phyloP scores from a whole-genome alignment of 257 asterid species.

The Avicennia marina region DNA sequence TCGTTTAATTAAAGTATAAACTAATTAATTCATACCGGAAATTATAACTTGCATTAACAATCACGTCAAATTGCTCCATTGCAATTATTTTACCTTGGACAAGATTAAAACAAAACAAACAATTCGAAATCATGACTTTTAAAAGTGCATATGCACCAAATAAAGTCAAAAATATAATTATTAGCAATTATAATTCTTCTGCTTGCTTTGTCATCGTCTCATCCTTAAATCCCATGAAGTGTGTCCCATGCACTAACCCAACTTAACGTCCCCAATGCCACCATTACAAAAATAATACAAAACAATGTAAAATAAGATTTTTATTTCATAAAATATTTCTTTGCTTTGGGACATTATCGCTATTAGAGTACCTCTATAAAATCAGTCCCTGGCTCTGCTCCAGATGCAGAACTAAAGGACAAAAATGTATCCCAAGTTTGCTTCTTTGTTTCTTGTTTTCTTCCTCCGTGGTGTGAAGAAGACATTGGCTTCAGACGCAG shows the following conservation, averaged over 20 bases:
- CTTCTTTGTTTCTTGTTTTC: conserved; percentile 9
- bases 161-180: conserved; percentile 30
- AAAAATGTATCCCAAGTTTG: conserved; percentile 24
- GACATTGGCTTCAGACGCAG: conserved; percentile 43
- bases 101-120: not conserved
- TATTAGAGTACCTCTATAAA: too few species aligned
- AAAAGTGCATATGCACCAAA: too few species aligned
- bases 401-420: not conserved
- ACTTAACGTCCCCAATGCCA: too few species aligned
- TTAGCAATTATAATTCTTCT: conserved; percentile 18
- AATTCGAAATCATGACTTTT: conserved; percentile 28
- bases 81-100: conserved; percentile 10
- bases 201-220: conserved; percentile 23
- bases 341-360: too few species aligned
- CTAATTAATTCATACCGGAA: not conserved
- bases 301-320: too few species aligned
- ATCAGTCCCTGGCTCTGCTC: not conserved
- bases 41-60: conserved; percentile 21
- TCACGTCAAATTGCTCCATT: conserved; percentile 19
- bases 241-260: too few species aligned
- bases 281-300: too few species aligned
- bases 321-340: too few species aligned
- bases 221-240: conserved; percentile 14
- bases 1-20: too few species aligned
- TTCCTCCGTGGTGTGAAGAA: conserved; percentile 1